Evolutionary conservation across 805 yeast genomes (phyloP).

Genomic region (Peterozyma toletana): DNA sequence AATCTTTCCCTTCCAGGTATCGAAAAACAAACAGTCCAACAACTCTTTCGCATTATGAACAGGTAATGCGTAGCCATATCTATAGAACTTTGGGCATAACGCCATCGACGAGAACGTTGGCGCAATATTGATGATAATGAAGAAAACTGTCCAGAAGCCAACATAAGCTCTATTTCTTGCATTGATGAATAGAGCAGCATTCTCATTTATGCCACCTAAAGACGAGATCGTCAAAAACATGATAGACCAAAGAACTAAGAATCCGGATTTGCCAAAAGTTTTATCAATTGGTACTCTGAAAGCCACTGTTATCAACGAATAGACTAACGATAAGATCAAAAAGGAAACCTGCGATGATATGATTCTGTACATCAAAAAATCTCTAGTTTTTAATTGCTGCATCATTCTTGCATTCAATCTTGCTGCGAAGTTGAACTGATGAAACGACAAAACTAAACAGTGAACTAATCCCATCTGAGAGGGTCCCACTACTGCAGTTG

Average conservation of each 20-base stretch:
- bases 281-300: slow-evolving; percentile 55
- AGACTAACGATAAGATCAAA: slow-evolving; percentile 50
- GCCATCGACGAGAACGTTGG: slow-evolving; percentile 58
- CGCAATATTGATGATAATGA: slow-evolving; percentile 60
- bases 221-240: slow-evolving; percentile 59
- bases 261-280: slow-evolving; percentile 59
- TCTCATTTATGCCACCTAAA: slow-evolving; percentile 65
- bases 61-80: slow-evolving; percentile 65
- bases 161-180: slow-evolving; percentile 47
- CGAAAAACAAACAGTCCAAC: slow-evolving; percentile 47
- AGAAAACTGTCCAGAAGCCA: slow-evolving; percentile 62
- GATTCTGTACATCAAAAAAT: slow-evolving; percentile 46
- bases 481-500: slow-evolving; percentile 53
- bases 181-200: slow-evolving; percentile 42
- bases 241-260: slow-evolving; percentile 61
- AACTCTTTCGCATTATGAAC: slow-evolving; percentile 53
- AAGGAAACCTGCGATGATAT: slow-evolving; percentile 43
- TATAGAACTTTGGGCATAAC: slow-evolving; percentile 42
- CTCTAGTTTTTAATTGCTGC: slow-evolving; percentile 33
- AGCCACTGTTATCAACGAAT: slow-evolving; percentile 56
- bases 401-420: slow-evolving; percentile 47
- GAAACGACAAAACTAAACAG: slow-evolving; percentile 58
- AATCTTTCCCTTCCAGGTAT: slow-evolving; percentile 46
- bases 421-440: slow-evolving; percentile 54
- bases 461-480: slow-evolving; percentile 71